phyloP scores from a whole-genome alignment of 306 rosid species.

The Corylus americana region DNA sequence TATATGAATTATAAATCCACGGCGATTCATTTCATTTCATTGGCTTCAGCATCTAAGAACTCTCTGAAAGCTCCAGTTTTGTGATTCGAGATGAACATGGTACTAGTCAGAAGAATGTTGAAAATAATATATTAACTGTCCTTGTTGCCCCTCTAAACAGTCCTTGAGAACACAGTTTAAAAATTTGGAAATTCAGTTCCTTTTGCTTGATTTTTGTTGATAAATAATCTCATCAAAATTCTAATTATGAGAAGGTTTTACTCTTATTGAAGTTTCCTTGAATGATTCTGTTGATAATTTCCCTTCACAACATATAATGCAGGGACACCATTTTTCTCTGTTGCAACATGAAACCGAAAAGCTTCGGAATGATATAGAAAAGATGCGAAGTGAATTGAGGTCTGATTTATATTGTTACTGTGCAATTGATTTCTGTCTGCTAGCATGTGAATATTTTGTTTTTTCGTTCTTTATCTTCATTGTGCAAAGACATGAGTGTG shows the following conservation, averaged over 20 bases:
- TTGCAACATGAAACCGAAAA: conserved; percentile 94
- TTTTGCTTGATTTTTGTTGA: neutral
- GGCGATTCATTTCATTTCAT: neutral
- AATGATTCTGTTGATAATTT: conserved; percentile 8
- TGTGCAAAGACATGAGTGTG: conserved; percentile 26
- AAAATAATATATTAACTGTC: neutral
- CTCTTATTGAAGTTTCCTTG: conserved; percentile 19
- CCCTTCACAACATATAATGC: conserved; percentile 28
- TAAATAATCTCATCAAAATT: neutral
- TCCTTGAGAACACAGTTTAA: neutral
- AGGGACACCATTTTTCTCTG: conserved; percentile 93
- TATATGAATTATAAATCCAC: neutral
- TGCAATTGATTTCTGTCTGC: conserved; percentile 12
- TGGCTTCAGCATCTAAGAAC: neutral
- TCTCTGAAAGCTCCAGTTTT: neutral
- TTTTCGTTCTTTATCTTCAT: conserved; percentile 19
- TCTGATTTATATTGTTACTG: conserved; percentile 24
- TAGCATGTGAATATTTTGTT: conserved; percentile 6
- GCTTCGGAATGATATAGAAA: conserved; percentile 83
- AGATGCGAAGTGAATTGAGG: conserved; percentile 95
- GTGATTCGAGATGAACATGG: neutral
- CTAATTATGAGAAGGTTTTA: neutral
- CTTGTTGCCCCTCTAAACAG: neutral
- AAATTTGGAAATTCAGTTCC: conserved; percentile 1
- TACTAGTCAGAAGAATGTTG: neutral